Evolutionary conservation across 2,329 filamentous ascomycete genomes (phyloP), one percentile per base, ranked within the genome.

Genomic region (Parastagonospora nodorum): DNA sequence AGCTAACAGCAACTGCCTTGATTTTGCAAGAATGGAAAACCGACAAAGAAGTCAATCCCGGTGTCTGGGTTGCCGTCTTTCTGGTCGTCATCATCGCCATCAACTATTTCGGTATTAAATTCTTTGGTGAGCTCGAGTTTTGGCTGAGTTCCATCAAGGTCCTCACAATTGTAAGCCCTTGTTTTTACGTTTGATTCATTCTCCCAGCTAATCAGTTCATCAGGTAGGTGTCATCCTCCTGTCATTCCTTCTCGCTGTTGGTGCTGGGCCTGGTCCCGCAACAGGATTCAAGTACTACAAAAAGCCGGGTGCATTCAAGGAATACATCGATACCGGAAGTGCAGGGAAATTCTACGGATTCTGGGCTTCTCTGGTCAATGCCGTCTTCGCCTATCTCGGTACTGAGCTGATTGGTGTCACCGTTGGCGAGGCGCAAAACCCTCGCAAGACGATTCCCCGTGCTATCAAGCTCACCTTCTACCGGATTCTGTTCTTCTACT

Each of bases 391-490:
- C 49, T 92, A 89, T 68, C 81, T 92, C 4, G 88, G 69, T 46
- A 74, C 88, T 2, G 88, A 92, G 67, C 78, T 91, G 37, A 86
- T 91, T 43, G 88, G 88, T 75, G 87, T 92, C 11, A 92, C 88
- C 0, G 88, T 90, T 30, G 88, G 87, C 45, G 88, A 92, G 74
- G 88, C 88, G 0, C 87, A 91, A 75, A 92, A 92, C 75, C 89
- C 89, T 1, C 85, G 88, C 68, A 84, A 84, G 71, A 89, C 86
- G 12, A 86, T 93, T 54, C 89, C 89, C 6, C 84, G 86, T 52
- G 89, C 88, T 45, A 92, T 92, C 78, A 88, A 86, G 70, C 80
- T 91, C 42, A 92, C 88, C 60, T 92, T 92, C 74, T 92, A 84
- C 78, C 89, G 89, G 50, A 92, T 93, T 70, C 75, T 90, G 59